Percentiles rank a stretch among this genome's conserved stretches.
Evolutionary conservation across 495 filamentous ascomycete genomes (phyloP).

Genomic region (Penicillium atrosanguineum): DNA sequence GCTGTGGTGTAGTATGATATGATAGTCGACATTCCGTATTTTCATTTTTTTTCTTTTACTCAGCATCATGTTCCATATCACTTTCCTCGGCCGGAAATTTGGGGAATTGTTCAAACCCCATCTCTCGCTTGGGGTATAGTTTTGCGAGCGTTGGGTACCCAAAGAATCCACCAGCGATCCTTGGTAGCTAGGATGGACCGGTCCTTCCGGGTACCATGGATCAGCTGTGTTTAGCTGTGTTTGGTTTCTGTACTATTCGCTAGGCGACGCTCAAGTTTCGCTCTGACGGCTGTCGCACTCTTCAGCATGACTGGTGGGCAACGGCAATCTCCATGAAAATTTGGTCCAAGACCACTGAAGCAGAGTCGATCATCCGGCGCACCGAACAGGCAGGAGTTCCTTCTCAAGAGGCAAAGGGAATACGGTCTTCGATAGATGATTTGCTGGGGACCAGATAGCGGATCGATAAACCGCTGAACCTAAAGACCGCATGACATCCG

Average conservation of each 20-base stretch:
- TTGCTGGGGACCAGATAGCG: constrained; percentile 33
- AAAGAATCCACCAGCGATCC: neutral
- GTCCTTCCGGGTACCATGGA: neutral
- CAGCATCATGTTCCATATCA: neutral
- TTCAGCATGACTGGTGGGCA: constrained; percentile 14
- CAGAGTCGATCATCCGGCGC: constrained; percentile 24
- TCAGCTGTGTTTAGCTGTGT: neutral
- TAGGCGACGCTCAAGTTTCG: neutral
- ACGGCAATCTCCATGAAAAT: neutral
- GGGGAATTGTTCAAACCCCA: neutral
- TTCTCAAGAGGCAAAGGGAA: constrained; percentile 2
- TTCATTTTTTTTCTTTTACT: neutral
- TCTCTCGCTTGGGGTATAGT: neutral
- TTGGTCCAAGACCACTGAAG: constrained; percentile 1
- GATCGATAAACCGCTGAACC: constrained; percentile 42
- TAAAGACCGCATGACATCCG: constrained; percentile 41
- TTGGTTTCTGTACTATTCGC: neutral
- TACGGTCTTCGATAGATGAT: constrained; percentile 14
- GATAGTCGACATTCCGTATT: neutral
- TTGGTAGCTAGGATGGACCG: neutral
- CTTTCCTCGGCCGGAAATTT: neutral
- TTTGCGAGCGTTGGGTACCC: neutral
- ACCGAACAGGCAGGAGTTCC: constrained; percentile 9
- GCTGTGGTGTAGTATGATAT: neutral
- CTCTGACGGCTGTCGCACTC: constrained; percentile 12